Conservation (phyloP, 1,139 yeast species). For the Debaryomyces subglobosus region DNA sequence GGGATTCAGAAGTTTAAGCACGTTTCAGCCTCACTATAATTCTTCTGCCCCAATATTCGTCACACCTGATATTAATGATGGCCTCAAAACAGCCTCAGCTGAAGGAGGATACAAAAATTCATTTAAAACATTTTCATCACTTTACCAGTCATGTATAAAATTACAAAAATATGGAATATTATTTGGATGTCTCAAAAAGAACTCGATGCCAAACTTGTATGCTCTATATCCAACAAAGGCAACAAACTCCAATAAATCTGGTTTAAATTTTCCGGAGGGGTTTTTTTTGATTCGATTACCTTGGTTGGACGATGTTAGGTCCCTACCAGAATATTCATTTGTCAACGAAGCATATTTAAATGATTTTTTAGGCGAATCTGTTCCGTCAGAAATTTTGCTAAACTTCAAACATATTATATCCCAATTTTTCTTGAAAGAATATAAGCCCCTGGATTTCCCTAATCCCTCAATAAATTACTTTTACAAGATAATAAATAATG, state of each 20-base stretch:
- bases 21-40: constrained; percentile 55
- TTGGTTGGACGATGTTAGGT: constrained; percentile 63
- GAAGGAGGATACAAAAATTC: constrained; percentile 59
- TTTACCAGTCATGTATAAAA: constrained; percentile 62
- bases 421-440: constrained; percentile 29
- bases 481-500: constrained; percentile 65
- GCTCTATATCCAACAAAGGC: constrained; percentile 60
- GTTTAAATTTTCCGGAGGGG: constrained; percentile 56
- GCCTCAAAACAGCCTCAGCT: constrained; percentile 25
- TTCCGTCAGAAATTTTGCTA: constrained; percentile 18
- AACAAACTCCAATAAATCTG: constrained; percentile 22
- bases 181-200: constrained; percentile 66
- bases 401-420: constrained; percentile 21
- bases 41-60: constrained; percentile 62
- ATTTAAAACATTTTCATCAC: constrained; percentile 62
- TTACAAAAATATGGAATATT: constrained; percentile 63
- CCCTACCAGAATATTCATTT: constrained; percentile 39
- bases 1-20: constrained; percentile 59
- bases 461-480: constrained; percentile 75
- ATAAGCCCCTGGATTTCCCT: constrained; percentile 59
- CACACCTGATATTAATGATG: constrained; percentile 44
- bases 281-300: constrained; percentile 64
- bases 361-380: constrained; percentile 10
- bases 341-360: constrained; percentile 13
- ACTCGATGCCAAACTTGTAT: constrained; percentile 60